phyloP scores from a whole-genome alignment of 1,284 basidiomycete species.

The Violaceomyces palustris region DNA sequence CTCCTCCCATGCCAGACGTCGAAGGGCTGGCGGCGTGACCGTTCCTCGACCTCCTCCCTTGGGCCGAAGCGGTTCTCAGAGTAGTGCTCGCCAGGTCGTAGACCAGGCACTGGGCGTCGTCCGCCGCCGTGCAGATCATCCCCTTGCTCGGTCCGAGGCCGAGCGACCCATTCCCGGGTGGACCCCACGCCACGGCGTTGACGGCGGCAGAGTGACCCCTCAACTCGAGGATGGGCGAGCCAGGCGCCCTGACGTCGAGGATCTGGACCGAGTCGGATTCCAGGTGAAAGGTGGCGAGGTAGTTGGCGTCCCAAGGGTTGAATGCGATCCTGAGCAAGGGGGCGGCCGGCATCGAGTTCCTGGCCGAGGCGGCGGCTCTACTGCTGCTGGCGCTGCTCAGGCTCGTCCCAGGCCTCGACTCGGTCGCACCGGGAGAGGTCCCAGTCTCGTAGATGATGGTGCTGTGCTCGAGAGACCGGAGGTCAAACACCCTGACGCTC shows the following conservation, averaged over 20 bases:
- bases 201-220: conserved; percentile 46
- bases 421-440: conserved; percentile 19
- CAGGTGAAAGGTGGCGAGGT: conserved; percentile 51
- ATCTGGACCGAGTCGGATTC: conserved; percentile 50
- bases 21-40: conserved; percentile 35
- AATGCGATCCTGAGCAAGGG: conserved; percentile 51
- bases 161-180: conserved; percentile 35
- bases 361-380: conserved; percentile 15
- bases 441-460: conserved; percentile 86
- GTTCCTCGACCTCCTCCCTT: conserved; percentile 48
- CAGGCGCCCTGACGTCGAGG: conserved; percentile 51
- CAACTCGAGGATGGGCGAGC: conserved; percentile 49
- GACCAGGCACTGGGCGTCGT: conserved; percentile 50
- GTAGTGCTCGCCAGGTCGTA: conserved; percentile 50
- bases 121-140: conserved; percentile 51
- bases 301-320: conserved; percentile 53
- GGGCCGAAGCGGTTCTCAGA: conserved; percentile 46
- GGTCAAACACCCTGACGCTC: conserved; percentile 88
- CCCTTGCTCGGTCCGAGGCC: conserved; percentile 45
- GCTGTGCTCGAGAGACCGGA: conserved; percentile 91
- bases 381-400: conserved; percentile 22
- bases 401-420: conserved; percentile 30
- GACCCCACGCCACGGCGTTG: conserved; percentile 51
- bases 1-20: conserved; percentile 5
- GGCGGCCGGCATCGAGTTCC: conserved; percentile 16